Percentiles rank a stretch among this genome's conserved stretches.
phyloP scores from a whole-genome alignment of 352 stramenopile genomes.

The Globisporangium orthogonon region DNA sequence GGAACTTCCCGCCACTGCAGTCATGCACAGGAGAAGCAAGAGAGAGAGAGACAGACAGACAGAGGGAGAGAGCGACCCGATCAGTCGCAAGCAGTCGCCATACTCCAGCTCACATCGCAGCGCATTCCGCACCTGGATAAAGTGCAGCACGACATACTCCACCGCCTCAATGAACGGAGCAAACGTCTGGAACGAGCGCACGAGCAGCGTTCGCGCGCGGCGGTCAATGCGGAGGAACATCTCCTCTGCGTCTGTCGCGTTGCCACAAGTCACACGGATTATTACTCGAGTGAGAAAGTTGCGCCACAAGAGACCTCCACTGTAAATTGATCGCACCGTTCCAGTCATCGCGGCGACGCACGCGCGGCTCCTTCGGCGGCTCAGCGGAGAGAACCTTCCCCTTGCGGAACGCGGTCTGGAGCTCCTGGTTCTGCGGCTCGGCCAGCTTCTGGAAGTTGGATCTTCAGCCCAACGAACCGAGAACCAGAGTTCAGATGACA shows the following conservation, averaged over 20 bases:
- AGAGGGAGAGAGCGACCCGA: too few relatives aligned
- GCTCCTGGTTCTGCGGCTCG: constrained; percentile 61
- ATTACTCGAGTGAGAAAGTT: background rate
- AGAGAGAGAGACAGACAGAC: background rate
- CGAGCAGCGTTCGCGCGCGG: constrained; percentile 55
- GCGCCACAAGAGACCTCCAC: background rate
- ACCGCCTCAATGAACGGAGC: constrained; percentile 71
- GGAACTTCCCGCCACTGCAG: constrained; percentile 65
- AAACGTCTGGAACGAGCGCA: constrained; percentile 63
- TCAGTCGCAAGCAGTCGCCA: background rate
- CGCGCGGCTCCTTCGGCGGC: constrained; percentile 28
- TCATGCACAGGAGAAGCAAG: background rate
- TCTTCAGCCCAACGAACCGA: constrained; percentile 17
- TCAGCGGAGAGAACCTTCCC: constrained; percentile 31
- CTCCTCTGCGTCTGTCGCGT: constrained; percentile 24
- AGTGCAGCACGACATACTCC: constrained; percentile 75
- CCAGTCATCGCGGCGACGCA: constrained; percentile 62
- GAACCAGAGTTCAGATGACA: background rate
- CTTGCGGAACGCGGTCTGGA: constrained; percentile 72
- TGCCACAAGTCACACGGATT: background rate
- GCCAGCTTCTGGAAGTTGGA: constrained; percentile 84
- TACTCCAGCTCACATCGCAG: background rate
- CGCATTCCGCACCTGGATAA: constrained; percentile 49
- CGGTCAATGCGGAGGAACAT: constrained; percentile 78
- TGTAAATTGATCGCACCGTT: constrained; percentile 30